A percentile compares a stretch with the other conserved stretches of the same genome.
Conservation (phyloP, 306 rosid species). For the barrel medic (Medicago truncatula) region DNA sequence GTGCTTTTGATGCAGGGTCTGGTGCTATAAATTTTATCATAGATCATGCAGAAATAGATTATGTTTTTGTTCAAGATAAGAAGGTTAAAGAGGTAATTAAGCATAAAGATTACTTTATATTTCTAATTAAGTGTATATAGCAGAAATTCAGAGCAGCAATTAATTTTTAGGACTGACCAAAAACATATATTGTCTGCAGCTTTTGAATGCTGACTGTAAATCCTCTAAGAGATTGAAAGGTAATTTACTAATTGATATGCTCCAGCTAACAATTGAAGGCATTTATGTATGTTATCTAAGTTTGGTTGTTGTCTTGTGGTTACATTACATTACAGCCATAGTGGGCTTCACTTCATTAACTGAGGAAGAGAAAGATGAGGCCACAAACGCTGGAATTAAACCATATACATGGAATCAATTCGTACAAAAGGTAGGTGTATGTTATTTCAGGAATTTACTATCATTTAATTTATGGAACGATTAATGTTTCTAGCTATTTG, state of each 20-base stretch:
- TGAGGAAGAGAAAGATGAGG: conserved; percentile 63
- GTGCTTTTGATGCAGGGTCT: conserved; percentile 56
- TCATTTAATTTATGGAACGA: background rate
- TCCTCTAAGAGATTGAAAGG: conserved; percentile 73
- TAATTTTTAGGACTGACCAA: conserved; percentile 37
- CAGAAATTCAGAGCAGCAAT: conserved; percentile 10
- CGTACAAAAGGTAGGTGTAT: conserved; percentile 58
- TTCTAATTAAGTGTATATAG: conserved; percentile 8
- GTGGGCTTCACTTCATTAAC: conserved; percentile 79
- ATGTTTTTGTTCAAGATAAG: conserved; percentile 73
- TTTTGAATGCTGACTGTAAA: conserved; percentile 59
- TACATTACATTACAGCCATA: conserved; percentile 54
- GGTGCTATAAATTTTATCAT: conserved; percentile 68
- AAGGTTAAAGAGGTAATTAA: conserved; percentile 77
- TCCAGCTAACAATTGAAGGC: background rate
- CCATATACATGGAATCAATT: conserved; percentile 86
- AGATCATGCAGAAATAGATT: conserved; percentile 79
- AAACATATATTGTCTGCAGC: conserved; percentile 51
- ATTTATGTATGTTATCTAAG: conserved; percentile 31
- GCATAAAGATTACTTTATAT: conserved; percentile 41
- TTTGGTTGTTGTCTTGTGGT: conserved; percentile 37
- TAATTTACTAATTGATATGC: conserved; percentile 36
- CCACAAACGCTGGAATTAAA: conserved; percentile 55
- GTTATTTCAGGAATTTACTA: background rate
- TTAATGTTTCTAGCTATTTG: background rate